Evolutionary conservation across 2,329 filamentous ascomycete species (phyloP).

Genomic region (Penicillium sp.): DNA sequence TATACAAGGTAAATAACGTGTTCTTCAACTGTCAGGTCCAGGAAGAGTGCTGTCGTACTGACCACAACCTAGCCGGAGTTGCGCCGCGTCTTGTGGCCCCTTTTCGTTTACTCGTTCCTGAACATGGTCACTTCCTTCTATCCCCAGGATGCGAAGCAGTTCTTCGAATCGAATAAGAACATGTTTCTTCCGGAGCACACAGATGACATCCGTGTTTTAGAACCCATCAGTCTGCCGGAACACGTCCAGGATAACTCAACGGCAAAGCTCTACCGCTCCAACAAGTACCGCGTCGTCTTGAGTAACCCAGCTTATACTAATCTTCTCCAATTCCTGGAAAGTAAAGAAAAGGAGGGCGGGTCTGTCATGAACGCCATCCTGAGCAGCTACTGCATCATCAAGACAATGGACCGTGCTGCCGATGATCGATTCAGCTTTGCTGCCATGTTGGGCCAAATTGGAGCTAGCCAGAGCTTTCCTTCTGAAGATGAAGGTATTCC

Average conservation of each 20-base stretch:
- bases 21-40: too few species aligned
- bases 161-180: slow-evolving; percentile 71
- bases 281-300: slow-evolving; percentile 89
- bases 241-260: slow-evolving; percentile 77
- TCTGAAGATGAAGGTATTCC: slow-evolving; percentile 72
- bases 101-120: slow-evolving; percentile 92
- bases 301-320: slow-evolving; percentile 82
- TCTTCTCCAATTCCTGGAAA: slow-evolving; percentile 85
- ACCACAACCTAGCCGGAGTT: slow-evolving; percentile 71
- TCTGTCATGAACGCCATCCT: slow-evolving; percentile 77
- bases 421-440: slow-evolving; percentile 64
- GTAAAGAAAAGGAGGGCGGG: slow-evolving; percentile 81
- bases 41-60: slow-evolving; percentile 4
- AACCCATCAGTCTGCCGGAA: slow-evolving; percentile 72
- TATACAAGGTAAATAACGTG: slow-evolving; percentile 86
- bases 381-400: slow-evolving; percentile 62
- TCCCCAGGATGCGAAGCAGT: slow-evolving; percentile 71
- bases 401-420: slow-evolving; percentile 62
- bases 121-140: slow-evolving; percentile 76
- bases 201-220: slow-evolving; percentile 78
- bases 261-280: slow-evolving; percentile 80
- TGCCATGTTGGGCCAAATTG: slow-evolving; percentile 60
- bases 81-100: slow-evolving; percentile 83
- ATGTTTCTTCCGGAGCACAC: slow-evolving; percentile 76
- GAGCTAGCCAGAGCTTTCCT: slow-evolving; percentile 61